These are phyloP conservation scores for Cystofilobasidium capitatum DNA, from an alignment of 768 basidiomycete species.

Conservation along the genomic window DNA sequence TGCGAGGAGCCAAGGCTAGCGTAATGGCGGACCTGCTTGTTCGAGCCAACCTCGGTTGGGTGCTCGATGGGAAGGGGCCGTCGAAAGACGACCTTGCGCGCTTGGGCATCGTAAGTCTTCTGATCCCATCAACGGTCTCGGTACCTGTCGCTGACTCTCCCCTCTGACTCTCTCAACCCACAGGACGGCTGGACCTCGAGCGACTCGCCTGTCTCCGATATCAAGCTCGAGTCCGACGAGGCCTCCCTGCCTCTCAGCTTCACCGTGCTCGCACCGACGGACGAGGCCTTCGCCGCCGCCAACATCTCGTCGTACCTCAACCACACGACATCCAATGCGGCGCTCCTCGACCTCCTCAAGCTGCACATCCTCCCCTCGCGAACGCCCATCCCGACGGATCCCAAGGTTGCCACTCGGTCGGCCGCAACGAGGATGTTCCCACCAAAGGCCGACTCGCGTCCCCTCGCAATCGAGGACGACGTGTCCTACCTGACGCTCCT, in stretches of 20 bases:
- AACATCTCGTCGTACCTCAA: conserved; percentile 56
- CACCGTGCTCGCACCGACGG: conserved; percentile 83
- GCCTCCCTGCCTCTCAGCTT: conserved; percentile 44
- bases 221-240: not conserved
- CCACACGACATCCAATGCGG: conserved; percentile 28
- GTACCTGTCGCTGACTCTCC: not conserved
- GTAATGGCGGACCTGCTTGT: conserved; percentile 68
- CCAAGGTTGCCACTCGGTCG: conserved; percentile 15
- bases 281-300: conserved; percentile 78
- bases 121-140: not conserved
- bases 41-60: conserved; percentile 81
- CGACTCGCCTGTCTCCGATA: too few species aligned
- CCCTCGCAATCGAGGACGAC: conserved; percentile 59
- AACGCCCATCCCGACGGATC: conserved; percentile 10
- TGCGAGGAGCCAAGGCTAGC: conserved; percentile 74
- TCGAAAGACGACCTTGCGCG: conserved; percentile 30
- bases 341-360: conserved; percentile 38
- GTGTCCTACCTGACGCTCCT: conserved; percentile 68
- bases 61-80: conserved; percentile 60
- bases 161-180: not conserved
- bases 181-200: not conserved
- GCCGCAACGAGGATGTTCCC: conserved; percentile 26
- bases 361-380: conserved; percentile 41
- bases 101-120: conserved; percentile 18
- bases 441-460: conserved; percentile 49